phyloP scores from a whole-genome alignment of 2,329 filamentous ascomycete genomes.

The Pseudogymnoascus sp. region DNA sequence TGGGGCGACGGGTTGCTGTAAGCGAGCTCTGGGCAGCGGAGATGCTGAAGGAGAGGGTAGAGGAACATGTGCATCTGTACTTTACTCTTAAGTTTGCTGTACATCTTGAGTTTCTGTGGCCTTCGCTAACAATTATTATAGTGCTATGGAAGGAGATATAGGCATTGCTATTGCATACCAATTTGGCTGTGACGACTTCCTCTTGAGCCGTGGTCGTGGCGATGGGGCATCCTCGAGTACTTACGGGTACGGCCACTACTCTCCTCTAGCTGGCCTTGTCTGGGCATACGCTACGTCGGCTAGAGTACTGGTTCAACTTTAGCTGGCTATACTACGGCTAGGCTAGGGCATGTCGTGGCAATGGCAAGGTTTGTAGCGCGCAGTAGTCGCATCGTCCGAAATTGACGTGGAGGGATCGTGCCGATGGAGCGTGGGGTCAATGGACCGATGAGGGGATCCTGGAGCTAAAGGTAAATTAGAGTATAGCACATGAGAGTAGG shows the following conservation, averaged over 20 bases:
- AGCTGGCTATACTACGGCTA: neutral
- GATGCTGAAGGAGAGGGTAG: neutral
- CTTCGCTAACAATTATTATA: neutral
- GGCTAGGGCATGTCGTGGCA: neutral
- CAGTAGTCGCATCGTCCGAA: slow-evolving; percentile 7
- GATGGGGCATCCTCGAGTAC: neutral
- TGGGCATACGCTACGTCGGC: neutral
- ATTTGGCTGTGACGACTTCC: neutral
- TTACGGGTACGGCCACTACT: neutral
- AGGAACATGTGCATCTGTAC: neutral
- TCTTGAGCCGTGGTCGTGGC: neutral
- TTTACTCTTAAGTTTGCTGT: neutral
- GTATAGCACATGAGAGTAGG: neutral
- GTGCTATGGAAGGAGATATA: neutral
- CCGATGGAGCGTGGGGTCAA: neutral
- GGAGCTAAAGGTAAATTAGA: slow-evolving; percentile 1
- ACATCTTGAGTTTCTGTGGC: neutral
- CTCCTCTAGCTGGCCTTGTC: neutral
- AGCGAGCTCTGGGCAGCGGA: neutral
- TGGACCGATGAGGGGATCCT: neutral
- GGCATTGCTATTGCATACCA: neutral
- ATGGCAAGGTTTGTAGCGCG: neutral
- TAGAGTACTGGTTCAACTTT: neutral
- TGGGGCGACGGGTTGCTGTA: neutral
- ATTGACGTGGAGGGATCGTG: neutral